These are phyloP conservation scores for Termitomyces sp. DNA, from an alignment of 768 basidiomycete species.

Conservation along the genomic window DNA sequence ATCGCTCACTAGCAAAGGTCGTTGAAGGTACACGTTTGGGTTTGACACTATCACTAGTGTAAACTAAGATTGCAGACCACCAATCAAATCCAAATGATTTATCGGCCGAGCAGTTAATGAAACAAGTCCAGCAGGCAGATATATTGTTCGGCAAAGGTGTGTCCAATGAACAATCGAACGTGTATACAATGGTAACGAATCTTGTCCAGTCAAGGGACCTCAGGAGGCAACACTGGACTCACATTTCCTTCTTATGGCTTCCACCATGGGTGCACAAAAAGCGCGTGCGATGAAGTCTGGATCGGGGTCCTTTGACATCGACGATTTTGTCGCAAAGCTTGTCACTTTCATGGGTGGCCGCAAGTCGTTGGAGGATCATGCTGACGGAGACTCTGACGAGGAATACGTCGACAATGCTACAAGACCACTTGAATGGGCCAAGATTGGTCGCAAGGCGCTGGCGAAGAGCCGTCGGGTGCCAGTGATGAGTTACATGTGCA, in stretches of 20 bases:
- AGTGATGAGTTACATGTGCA: slow-evolving; percentile 87
- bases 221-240: slow-evolving; percentile 93
- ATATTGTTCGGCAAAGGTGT: slow-evolving; percentile 62
- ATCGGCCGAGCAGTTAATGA: slow-evolving; percentile 52
- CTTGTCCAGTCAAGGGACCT: slow-evolving; percentile 63
- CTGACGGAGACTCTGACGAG: slow-evolving; percentile 50
- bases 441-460: slow-evolving; percentile 80
- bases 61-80: slow-evolving; percentile 31
- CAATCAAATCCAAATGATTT: slow-evolving; percentile 55
- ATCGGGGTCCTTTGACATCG: slow-evolving; percentile 85
- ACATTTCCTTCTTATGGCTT: slow-evolving; percentile 69
- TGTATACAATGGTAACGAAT: background rate
- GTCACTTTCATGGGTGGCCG: slow-evolving; percentile 75
- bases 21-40: slow-evolving; percentile 52
- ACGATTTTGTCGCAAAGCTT: slow-evolving; percentile 83
- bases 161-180: slow-evolving; percentile 5
- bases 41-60: background rate
- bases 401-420: slow-evolving; percentile 48
- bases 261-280: slow-evolving; percentile 78
- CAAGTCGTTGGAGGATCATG: slow-evolving; percentile 40
- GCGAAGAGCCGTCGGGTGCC: slow-evolving; percentile 79
- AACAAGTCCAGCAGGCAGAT: slow-evolving; percentile 58
- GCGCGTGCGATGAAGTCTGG: slow-evolving; percentile 92
- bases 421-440: slow-evolving; percentile 72
- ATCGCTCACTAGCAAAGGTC: slow-evolving; percentile 62